Evolutionary conservation across 139 green algal genomes (phyloP).

Genomic region (Pleodorina starrii): DNA sequence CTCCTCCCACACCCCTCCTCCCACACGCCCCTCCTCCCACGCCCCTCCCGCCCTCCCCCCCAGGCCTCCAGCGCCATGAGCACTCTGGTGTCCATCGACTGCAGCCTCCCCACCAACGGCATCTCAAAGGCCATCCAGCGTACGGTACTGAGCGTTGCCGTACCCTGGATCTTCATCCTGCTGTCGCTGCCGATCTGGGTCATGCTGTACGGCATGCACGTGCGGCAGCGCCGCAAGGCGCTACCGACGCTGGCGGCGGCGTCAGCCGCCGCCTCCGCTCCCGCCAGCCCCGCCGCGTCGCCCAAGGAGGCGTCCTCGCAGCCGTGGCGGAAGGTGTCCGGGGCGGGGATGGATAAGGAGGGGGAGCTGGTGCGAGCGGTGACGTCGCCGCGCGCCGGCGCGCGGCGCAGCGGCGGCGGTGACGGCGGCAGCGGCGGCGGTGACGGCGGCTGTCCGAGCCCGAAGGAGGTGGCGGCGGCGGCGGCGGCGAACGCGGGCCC

Average conservation of each 20-base stretch:
- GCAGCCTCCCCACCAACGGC: constrained; percentile 27
- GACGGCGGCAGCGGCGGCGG: not conserved
- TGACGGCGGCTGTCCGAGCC: not conserved
- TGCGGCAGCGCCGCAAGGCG: not conserved
- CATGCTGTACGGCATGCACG: not conserved
- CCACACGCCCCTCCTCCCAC: not conserved
- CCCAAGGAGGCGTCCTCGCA: not conserved
- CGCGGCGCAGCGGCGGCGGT: not conserved
- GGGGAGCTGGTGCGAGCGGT: not conserved
- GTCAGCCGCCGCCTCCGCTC: not conserved
- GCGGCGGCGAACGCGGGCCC: not conserved
- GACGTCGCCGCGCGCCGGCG: not conserved
- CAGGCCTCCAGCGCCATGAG: constrained; percentile 36
- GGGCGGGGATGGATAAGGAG: not conserved
- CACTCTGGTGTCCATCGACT: constrained; percentile 48
- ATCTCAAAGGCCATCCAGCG: constrained; percentile 31
- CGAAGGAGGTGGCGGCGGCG: not conserved
- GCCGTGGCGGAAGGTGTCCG: not conserved
- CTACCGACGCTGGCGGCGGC: not conserved
- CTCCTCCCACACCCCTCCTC: not conserved
- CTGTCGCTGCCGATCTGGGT: constrained; percentile 22
- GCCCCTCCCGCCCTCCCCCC: not conserved
- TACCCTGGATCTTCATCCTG: constrained; percentile 21
- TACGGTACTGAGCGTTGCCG: not conserved
- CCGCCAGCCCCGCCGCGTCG: not conserved